Base-by-base conservation (phyloP, 75 land plant genomes). In the Larix kaempferi region DNA sequence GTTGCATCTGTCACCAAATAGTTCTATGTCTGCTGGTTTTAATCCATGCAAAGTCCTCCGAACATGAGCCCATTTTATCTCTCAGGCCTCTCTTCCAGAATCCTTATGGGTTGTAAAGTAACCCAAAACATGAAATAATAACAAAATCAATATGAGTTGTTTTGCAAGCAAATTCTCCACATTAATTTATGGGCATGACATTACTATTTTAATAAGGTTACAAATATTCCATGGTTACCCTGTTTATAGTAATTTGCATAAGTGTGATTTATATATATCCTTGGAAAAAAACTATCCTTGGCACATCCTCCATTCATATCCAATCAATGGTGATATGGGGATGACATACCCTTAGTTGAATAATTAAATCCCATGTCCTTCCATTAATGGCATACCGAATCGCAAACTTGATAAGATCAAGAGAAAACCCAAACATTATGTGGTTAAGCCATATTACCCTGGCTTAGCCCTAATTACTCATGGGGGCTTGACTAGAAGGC, bases 1-100 rank as follows among this genome's bases (percentile, higher is more conserved):
- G 61, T 80, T 77, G 66, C 74, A 66, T 21, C 76, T 73, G 33
- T 87, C 88, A 56, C 75, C 61, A 29, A 78, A 78, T 11, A 77
- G 25, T 39, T 73, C 80, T 71, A 73, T 63, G 19, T 89, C 88
- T n/a, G 59, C 33, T 27, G 90, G 80, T 54, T 89, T 88, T 8
- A 93, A 80, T 29, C 92, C 95, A 82, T 90, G 95, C 62, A 90
- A 78, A 41, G 92, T 88, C 35, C 95, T 84, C 79, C 90, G 93
- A 76, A 83, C 91, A 77, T 83, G 82, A 21, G 91, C 93, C 95
- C 95, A 93, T 80, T 86, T 85, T 21, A 88, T 83, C 59, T 91
- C 91, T 12, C 95, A 79, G 15, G 86, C 89, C 78, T 93, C 93
- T 75, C 79, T 91, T 41, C 93, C 93, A 81, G 86, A 92, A 74